Percentiles rank a stretch among this genome's conserved stretches.
Evolutionary conservation across 768 basidiomycete genomes (phyloP).

Genomic region (Boletus sensibilis): DNA sequence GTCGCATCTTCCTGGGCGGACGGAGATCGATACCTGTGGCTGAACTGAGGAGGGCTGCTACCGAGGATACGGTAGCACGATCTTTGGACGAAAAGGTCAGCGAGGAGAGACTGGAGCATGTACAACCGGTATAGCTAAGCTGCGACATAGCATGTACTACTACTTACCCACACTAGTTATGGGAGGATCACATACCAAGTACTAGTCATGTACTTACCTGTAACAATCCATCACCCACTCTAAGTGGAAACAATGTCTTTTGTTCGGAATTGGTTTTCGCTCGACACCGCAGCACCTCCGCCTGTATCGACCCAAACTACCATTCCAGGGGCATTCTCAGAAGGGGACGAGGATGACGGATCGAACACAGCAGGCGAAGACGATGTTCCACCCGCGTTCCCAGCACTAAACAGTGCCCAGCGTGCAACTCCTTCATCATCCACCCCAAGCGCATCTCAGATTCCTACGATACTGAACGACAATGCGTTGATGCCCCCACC

Average conservation of each 20-base stretch:
- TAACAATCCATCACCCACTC: too few relatives aligned
- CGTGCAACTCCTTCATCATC: conserved; percentile 40
- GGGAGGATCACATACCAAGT: too few relatives aligned
- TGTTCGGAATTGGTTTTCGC: conserved; percentile 56
- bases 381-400: conserved; percentile 72
- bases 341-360: conserved; percentile 36
- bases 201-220: neutral
- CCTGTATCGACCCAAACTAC: neutral
- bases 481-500: conserved; percentile 53
- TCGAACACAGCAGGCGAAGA: conserved; percentile 46
- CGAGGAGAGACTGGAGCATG: neutral
- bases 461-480: conserved; percentile 42
- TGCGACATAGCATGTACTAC: too few relatives aligned
- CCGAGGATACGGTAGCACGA: neutral
- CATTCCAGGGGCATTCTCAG: conserved; percentile 25
- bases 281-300: conserved; percentile 24
- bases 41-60: conserved; percentile 19
- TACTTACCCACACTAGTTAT: too few relatives aligned
- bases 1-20: conserved; percentile 28
- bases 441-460: neutral
- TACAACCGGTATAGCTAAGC: neutral
- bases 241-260: conserved; percentile 39
- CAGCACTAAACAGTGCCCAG: conserved; percentile 69
- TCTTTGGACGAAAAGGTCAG: neutral
- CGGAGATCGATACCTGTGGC: conserved; percentile 30